A percentile compares a stretch with the other conserved stretches of the same genome.
These are phyloP conservation scores for Scleroderma citrinum DNA, from an alignment of 768 basidiomycete species.

Conservation along the genomic window DNA sequence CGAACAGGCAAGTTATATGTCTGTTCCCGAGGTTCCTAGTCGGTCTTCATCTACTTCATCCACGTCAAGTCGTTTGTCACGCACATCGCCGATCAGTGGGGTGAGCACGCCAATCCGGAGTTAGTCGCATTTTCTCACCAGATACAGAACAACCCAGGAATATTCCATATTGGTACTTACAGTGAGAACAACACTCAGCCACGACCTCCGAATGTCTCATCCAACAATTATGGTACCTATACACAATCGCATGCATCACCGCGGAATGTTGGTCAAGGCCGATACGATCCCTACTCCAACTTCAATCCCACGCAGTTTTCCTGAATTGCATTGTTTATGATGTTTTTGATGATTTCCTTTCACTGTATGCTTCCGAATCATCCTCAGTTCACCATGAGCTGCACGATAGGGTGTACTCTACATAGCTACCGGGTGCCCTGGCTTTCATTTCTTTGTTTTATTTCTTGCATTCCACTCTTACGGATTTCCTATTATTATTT, in stretches of 20 bases:
- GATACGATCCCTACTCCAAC: slow-evolving; percentile 17
- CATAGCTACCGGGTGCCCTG: slow-evolving; percentile 1
- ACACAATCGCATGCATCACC: slow-evolving; percentile 22
- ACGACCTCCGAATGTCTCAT: slow-evolving; percentile 9
- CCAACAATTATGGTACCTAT: slow-evolving; percentile 9
- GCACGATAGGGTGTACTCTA: slow-evolving; percentile 2
- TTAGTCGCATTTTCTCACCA: not conserved
- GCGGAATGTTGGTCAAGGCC: slow-evolving; percentile 8
- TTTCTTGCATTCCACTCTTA: not conserved
- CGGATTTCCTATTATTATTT: slow-evolving; percentile 21
- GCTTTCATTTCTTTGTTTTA: not conserved
- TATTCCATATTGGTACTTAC: slow-evolving; percentile 15
- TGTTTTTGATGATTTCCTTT: not conserved
- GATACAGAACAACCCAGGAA: slow-evolving; percentile 18
- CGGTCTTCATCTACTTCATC: slow-evolving; percentile 29
- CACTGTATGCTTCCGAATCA: not conserved
- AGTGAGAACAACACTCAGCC: slow-evolving; percentile 13
- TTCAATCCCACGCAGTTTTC: slow-evolving; percentile 22
- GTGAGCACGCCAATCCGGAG: slow-evolving; percentile 10
- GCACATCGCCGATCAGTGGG: slow-evolving; percentile 24
- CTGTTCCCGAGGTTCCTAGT: slow-evolving; percentile 20
- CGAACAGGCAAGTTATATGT: slow-evolving; percentile 19
- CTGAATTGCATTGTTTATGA: slow-evolving; percentile 4
- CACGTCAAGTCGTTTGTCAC: slow-evolving; percentile 27
- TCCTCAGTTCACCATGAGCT: not conserved